phyloP scores from a whole-genome alignment of 805 yeast species.

The Nakazawaea holstii region DNA sequence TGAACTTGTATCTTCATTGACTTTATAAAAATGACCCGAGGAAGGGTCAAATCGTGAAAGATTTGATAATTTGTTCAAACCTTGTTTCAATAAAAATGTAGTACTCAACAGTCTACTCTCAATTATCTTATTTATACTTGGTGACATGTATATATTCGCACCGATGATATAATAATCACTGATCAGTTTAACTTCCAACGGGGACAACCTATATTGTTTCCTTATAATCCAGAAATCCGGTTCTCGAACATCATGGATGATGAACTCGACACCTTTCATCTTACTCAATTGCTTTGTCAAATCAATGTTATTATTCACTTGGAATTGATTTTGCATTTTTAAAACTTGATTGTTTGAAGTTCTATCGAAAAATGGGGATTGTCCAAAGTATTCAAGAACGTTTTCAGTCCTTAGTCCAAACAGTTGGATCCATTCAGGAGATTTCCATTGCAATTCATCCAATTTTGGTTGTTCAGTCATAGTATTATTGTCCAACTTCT shows the following conservation, averaged over 20 bases:
- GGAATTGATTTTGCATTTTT: slow-evolving; percentile 92
- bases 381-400: slow-evolving; percentile 88
- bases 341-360: slow-evolving; percentile 91
- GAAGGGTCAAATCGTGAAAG: slow-evolving; percentile 55
- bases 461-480: slow-evolving; percentile 31
- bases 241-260: slow-evolving; percentile 67
- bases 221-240: slow-evolving; percentile 92
- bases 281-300: slow-evolving; percentile 42
- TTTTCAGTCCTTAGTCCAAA: slow-evolving; percentile 84
- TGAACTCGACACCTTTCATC: slow-evolving; percentile 84
- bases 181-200: slow-evolving; percentile 45
- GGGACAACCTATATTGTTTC: slow-evolving; percentile 64
- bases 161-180: slow-evolving; percentile 87
- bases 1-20: slow-evolving; percentile 1
- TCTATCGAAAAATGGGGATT: slow-evolving; percentile 92
- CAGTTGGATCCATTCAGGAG: slow-evolving; percentile 95
- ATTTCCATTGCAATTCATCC: slow-evolving; percentile 94
- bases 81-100: slow-evolving; percentile 35
- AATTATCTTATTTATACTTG: slow-evolving; percentile 65
- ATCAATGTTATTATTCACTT: slow-evolving; percentile 34
- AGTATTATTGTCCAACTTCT: too few relatives aligned
- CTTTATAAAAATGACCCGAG: slow-evolving; percentile 48
- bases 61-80: slow-evolving; percentile 39
- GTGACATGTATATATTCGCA: slow-evolving; percentile 90
- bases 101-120: slow-evolving; percentile 63